Base-by-base conservation (phyloP, 1,284 basidiomycete species). In the Ceratobasidium sp. region DNA sequence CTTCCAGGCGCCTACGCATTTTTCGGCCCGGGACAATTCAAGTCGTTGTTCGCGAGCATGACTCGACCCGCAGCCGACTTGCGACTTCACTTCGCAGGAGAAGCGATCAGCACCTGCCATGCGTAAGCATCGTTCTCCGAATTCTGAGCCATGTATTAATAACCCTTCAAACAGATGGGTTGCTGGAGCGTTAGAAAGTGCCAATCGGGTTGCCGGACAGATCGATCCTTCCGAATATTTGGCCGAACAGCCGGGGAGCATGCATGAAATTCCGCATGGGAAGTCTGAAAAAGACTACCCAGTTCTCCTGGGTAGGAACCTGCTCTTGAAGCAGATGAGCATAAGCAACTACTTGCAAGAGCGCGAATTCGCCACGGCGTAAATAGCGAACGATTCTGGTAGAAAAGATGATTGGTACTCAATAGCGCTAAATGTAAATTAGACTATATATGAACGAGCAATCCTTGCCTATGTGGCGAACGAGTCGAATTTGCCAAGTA, bases 131-230 rank as follows among this genome's bases (percentile, higher is more conserved):
- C 3, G 16, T 16, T 34, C 14, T 50, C 48, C 21, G 9, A 23
- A 23, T 23, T 21, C 21, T 46, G 12, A 50, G 18, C 21, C 21
- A 18, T 46, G n/a, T 18, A 10, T n/a, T 30, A 18, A 23, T 8
- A 34, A 10, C 28, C 52, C n/a, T 9, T 9, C 8, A 9, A 4
- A 23, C 26, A 65, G 61, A 4, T 65, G 61, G 61, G 61, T 65
- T 8, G 46, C 61, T n/a, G 61, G 61, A 3, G 61, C 61, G 45
- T 14, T 65, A 8, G 61, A 65, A 8, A 65, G 61, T 39, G 61
- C 61, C 3, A 10, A 52, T 10, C 61, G 61, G 3, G 61, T 32
- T 9, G 46, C 39, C 10, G 4, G 9, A 3, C 61, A 65, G 28
- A 50, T 64, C 9, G 52, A 53, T 32, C 52, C 52, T 23, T 5